These are phyloP conservation scores for Waltergamsia citrina DNA, from an alignment of 2,329 filamentous ascomycete species.

Conservation along the genomic window DNA sequence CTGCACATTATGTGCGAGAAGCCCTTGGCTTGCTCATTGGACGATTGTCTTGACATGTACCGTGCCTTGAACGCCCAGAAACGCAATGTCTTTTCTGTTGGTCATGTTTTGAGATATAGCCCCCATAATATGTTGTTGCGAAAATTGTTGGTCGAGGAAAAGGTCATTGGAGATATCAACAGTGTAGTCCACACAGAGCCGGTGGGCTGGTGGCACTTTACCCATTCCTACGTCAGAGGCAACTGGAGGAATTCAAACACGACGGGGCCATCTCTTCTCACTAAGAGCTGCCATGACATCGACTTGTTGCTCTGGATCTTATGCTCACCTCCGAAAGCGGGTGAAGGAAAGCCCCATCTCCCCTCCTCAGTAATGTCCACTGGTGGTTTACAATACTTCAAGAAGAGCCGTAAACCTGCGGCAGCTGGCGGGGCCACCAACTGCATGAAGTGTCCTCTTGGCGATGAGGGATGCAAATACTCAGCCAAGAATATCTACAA, in stretches of 20 bases:
- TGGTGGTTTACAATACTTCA: constrained; percentile 72
- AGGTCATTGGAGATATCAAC: constrained; percentile 72
- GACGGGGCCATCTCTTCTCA: constrained; percentile 74
- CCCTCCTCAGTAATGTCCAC: constrained; percentile 67
- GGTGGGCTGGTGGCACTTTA: constrained; percentile 93
- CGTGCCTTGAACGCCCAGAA: constrained; percentile 34
- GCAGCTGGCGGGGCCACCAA: constrained; percentile 73
- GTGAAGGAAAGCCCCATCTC: constrained; percentile 50
- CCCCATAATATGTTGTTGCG: constrained; percentile 84
- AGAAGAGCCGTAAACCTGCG: constrained; percentile 62
- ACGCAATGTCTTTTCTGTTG: constrained; percentile 68
- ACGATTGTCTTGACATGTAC: constrained; percentile 71
- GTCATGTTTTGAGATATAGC: constrained; percentile 88
- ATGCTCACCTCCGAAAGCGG: constrained; percentile 52
- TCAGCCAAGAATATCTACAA: constrained; percentile 79
- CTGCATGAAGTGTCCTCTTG: constrained; percentile 62
- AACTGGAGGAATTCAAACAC: constrained; percentile 83
- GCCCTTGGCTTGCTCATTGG: constrained; percentile 71
- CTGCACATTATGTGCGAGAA: constrained; percentile 95
- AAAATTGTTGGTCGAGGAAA: constrained; percentile 64
- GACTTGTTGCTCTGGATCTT: constrained; percentile 89
- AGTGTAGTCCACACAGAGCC: constrained; percentile 90
- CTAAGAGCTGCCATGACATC: constrained; percentile 94
- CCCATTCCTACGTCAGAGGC: constrained; percentile 82
- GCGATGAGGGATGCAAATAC: constrained; percentile 69